phyloP scores from a whole-genome alignment of 164 flowering plant genomes.

The Umbilicus rupestris region DNA sequence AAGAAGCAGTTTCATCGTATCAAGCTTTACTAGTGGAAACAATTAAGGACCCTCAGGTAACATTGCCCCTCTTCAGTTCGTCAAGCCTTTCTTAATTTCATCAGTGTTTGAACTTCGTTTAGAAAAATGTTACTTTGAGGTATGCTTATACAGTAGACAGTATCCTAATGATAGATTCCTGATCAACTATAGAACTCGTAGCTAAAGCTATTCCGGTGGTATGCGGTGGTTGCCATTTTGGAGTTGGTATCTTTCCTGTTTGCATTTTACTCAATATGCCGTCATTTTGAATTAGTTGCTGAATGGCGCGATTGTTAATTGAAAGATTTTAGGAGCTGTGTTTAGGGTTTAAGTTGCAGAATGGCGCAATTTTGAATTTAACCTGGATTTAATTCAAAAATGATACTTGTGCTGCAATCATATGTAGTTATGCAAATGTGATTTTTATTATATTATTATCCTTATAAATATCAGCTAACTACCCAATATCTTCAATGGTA shows the following conservation, averaged over 20 bases:
- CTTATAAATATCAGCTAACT: not conserved
- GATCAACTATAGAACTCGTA: not conserved
- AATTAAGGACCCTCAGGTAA: slow-evolving; percentile 88
- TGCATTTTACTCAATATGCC: not conserved
- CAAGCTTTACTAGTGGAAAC: slow-evolving; percentile 94
- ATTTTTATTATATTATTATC: not conserved
- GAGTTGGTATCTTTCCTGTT: not conserved
- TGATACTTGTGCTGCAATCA: not conserved
- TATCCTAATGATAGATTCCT: not conserved
- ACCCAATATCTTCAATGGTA: not conserved
- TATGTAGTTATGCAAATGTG: not conserved
- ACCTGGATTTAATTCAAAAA: not conserved
- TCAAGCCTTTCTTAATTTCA: not conserved
- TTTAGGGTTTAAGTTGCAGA: too few species aligned
- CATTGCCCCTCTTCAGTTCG: not conserved
- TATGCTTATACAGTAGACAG: not conserved
- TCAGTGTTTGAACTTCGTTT: too few species aligned
- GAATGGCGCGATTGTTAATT: not conserved
- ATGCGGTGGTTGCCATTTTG: not conserved
- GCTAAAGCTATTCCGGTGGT: not conserved
- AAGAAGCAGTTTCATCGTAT: slow-evolving; percentile 81
- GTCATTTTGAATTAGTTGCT: not conserved
- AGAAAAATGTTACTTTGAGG: not conserved
- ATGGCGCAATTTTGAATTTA: not conserved
- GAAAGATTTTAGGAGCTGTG: not conserved